Evolutionary conservation across 2,329 filamentous ascomycete species (phyloP).

Genomic region (Alternaria sp.): DNA sequence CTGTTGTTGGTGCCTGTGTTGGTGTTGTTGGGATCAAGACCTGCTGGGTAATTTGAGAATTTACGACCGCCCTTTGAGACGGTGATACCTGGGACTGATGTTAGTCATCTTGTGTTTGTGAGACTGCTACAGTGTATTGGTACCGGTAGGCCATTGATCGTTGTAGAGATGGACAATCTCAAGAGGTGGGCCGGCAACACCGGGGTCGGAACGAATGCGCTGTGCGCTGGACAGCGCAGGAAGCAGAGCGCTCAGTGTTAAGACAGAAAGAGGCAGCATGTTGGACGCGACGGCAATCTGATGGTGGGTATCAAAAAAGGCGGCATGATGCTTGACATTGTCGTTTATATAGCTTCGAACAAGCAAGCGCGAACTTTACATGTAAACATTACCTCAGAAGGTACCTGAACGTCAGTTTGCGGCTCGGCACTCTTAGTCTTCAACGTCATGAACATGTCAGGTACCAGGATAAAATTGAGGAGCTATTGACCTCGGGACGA

Average conservation of each 20-base stretch:
- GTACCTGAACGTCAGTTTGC: background rate
- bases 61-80: slow-evolving; percentile 59
- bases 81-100: slow-evolving; percentile 51
- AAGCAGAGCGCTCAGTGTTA: slow-evolving; percentile 17
- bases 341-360: slow-evolving; percentile 7
- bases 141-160: slow-evolving; percentile 57
- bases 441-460: slow-evolving; percentile 34
- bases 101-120: background rate
- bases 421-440: slow-evolving; percentile 16
- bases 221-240: slow-evolving; percentile 22
- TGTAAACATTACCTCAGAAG: slow-evolving; percentile 19
- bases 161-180: slow-evolving; percentile 60
- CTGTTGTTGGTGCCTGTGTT: slow-evolving; percentile 50
- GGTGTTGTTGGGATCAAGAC: slow-evolving; percentile 57
- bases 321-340: background rate
- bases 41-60: slow-evolving; percentile 61
- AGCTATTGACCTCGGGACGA: background rate
- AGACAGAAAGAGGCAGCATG: slow-evolving; percentile 8
- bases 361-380: background rate
- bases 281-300: background rate
- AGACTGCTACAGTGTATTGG: background rate
- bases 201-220: slow-evolving; percentile 42
- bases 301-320: background rate
- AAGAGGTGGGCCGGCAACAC: slow-evolving; percentile 51
- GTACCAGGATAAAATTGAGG: slow-evolving; percentile 12